phyloP scores from a whole-genome alignment of 441 rosid species.

The Gossypium aridum region DNA sequence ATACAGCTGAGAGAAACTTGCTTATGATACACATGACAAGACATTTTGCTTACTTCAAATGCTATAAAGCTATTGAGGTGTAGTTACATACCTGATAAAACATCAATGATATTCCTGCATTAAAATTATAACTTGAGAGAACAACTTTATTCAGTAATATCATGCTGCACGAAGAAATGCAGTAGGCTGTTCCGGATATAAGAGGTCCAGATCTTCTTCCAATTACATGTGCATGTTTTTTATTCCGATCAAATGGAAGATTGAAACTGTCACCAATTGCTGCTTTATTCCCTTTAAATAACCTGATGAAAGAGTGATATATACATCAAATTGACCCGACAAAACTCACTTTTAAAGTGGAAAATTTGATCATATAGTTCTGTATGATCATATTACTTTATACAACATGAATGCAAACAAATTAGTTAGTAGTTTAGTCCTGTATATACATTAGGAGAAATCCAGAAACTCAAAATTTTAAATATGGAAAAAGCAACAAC shows the following conservation, averaged over 20 bases:
- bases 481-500: background rate
- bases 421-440: background rate
- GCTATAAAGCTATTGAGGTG: background rate
- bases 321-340: background rate
- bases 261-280: conserved; percentile 11
- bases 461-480: background rate
- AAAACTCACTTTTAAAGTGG: background rate
- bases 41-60: background rate
- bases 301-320: conserved; percentile 29
- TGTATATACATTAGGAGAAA: background rate
- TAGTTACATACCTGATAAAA: conserved; percentile 64
- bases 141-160: conserved; percentile 76
- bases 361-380: background rate
- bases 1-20: background rate
- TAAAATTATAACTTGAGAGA: conserved; percentile 66
- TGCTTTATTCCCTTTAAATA: conserved; percentile 46
- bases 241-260: conserved; percentile 26
- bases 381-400: background rate
- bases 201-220: conserved; percentile 56
- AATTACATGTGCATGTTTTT: conserved; percentile 43
- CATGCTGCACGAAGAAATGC: conserved; percentile 90
- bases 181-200: conserved; percentile 83
- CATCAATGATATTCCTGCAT: conserved; percentile 77
- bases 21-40: background rate
- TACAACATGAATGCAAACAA: background rate